Percentiles rank a stretch among this genome's conserved stretches.
phyloP scores from a whole-genome alignment of 176 grass and related monocot species.

The Lolium multiflorum region DNA sequence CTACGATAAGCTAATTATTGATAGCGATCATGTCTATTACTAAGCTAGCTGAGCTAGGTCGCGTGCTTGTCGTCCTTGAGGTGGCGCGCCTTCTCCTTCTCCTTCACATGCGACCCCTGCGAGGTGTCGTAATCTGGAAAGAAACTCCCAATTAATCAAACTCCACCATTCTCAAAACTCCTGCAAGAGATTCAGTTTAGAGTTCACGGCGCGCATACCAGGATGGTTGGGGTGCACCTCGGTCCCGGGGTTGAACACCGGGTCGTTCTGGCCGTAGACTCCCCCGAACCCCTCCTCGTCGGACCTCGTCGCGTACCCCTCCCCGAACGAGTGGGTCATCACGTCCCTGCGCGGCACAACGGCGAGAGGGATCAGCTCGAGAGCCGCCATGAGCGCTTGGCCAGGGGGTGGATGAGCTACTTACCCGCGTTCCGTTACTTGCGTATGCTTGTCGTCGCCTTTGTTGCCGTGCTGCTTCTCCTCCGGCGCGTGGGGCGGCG shows the following conservation, averaged over 20 bases:
- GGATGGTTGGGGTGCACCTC: slow-evolving; percentile 46
- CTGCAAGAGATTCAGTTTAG: too few species aligned
- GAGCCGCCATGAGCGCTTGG: too few species aligned
- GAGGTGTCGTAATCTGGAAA: slow-evolving; percentile 58
- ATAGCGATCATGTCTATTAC: neutral
- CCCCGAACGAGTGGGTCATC: slow-evolving; percentile 83
- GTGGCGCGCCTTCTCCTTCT: slow-evolving; percentile 76
- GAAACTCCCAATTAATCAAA: neutral
- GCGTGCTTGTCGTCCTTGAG: slow-evolving; percentile 31
- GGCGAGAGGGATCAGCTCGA: too few species aligned
- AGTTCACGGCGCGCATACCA: slow-evolving; percentile 26
- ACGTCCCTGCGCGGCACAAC: slow-evolving; percentile 42
- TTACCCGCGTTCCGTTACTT: slow-evolving; percentile 18
- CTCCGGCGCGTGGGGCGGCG: neutral
- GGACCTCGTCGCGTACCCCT: slow-evolving; percentile 70
- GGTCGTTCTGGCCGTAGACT: slow-evolving; percentile 52
- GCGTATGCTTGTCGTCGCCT: slow-evolving; percentile 40
- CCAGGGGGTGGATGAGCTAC: too few species aligned
- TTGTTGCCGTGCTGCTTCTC: neutral
- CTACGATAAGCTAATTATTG: neutral
- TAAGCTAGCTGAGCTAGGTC: neutral
- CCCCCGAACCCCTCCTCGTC: slow-evolving; percentile 90
- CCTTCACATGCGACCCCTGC: slow-evolving; percentile 80
- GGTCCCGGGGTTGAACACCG: slow-evolving; percentile 19
- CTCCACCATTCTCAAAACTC: neutral